Conservation (phyloP, 495 filamentous ascomycete genomes). For the Aspergillus sclerotiicarbonarius region DNA sequence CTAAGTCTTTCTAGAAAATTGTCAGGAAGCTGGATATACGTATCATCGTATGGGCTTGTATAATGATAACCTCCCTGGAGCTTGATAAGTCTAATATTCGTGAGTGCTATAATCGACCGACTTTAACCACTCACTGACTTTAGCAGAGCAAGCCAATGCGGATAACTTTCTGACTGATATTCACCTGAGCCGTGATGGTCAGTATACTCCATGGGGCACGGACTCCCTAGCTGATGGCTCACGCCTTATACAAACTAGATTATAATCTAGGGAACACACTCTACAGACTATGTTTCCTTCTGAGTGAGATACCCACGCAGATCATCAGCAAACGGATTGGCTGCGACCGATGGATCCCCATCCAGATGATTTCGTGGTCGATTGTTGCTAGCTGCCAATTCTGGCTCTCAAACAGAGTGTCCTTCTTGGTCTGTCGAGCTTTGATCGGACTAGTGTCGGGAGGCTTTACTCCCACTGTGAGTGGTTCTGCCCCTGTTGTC, state of each 20-base stretch:
- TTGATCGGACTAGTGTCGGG: constrained; percentile 68
- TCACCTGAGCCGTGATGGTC: constrained; percentile 48
- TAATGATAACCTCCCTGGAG: constrained; percentile 21
- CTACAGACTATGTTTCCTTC: constrained; percentile 25
- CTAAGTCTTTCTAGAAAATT: constrained; percentile 7
- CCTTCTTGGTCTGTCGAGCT: constrained; percentile 61
- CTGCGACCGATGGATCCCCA: constrained; percentile 73
- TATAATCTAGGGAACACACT: constrained; percentile 32
- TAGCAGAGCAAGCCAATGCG: constrained; percentile 42
- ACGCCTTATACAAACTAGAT: constrained; percentile 15
- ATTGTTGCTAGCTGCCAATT: constrained; percentile 62
- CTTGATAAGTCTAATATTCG: constrained; percentile 17
- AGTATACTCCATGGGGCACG: neutral
- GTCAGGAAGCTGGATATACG: constrained; percentile 44
- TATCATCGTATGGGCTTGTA: constrained; percentile 57
- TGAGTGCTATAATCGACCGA: neutral
- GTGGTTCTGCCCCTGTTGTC: constrained; percentile 47
- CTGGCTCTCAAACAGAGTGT: constrained; percentile 52
- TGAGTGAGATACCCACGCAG: constrained; percentile 62
- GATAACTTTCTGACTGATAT: constrained; percentile 57
- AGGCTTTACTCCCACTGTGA: constrained; percentile 45
- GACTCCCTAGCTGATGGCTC: neutral
- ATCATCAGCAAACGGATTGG: constrained; percentile 64
- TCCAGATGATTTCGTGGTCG: constrained; percentile 70
- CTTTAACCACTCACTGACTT: neutral